Percentiles rank a stretch among this genome's conserved stretches.
Conservation (phyloP, 495 filamentous ascomycete species). For the Aspergillus sparsus region DNA sequence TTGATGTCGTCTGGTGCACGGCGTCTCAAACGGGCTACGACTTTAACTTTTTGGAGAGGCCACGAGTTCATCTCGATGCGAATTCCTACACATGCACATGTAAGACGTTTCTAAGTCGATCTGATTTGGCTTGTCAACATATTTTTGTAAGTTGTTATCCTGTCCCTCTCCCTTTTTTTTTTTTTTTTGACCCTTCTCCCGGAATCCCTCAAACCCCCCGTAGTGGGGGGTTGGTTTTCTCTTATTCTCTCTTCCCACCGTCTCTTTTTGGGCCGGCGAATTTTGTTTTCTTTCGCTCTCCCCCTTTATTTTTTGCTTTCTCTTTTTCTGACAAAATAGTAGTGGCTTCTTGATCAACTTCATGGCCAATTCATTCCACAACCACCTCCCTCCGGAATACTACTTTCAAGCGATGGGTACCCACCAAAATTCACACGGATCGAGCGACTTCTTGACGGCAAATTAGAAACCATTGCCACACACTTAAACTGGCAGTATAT, state of each 20-base stretch:
- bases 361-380: conserved; percentile 36
- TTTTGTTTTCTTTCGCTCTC: too few species aligned
- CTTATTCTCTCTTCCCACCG: too few species aligned
- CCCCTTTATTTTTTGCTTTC: not conserved
- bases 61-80: conserved; percentile 34
- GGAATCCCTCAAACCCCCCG: not conserved
- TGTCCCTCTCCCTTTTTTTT: not conserved
- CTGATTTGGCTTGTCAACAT: conserved; percentile 46
- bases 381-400: conserved; percentile 30
- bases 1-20: conserved; percentile 41
- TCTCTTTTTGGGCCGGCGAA: too few species aligned
- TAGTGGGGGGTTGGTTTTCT: too few species aligned
- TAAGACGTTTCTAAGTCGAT: conserved; percentile 31
- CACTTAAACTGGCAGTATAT: conserved; percentile 43
- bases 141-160: conserved; percentile 42
- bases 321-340: conserved; percentile 1
- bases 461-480: conserved; percentile 40
- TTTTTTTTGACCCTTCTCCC: not conserved
- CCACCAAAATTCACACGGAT: conserved; percentile 36
- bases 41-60: conserved; percentile 40
- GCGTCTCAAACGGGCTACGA: conserved; percentile 34
- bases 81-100: conserved; percentile 42
- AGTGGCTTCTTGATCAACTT: conserved; percentile 52
- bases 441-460: conserved; percentile 41
- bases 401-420: conserved; percentile 37